phyloP scores from a whole-genome alignment of 306 rosid species.

The Geum urbanum region DNA sequence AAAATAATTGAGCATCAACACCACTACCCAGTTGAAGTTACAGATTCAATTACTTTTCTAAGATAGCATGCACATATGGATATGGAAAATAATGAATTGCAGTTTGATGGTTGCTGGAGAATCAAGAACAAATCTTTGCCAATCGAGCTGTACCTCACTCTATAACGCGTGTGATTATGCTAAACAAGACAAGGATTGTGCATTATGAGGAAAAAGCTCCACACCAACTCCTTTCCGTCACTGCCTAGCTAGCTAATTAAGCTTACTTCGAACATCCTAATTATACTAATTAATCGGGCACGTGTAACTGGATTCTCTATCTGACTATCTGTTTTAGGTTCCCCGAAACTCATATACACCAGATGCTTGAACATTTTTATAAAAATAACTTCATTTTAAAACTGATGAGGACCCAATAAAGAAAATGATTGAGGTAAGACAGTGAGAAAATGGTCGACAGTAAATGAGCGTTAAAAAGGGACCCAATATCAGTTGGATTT shows the following conservation, averaged over 20 bases:
- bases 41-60: not conserved
- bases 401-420: not conserved
- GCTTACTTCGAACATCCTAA: not conserved
- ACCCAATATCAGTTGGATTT: constrained; percentile 1
- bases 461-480: constrained; percentile 28
- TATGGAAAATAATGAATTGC: not conserved
- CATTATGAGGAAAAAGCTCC: constrained; percentile 7
- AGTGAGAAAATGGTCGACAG: constrained; percentile 53
- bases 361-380: not conserved
- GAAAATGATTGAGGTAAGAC: constrained; percentile 8
- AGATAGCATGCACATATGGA: not conserved
- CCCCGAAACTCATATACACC: constrained; percentile 10
- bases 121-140: constrained; percentile 21
- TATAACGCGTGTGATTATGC: constrained; percentile 21
- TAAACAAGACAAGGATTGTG: constrained; percentile 22
- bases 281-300: not conserved
- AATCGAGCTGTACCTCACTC: constrained; percentile 21
- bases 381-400: too few relatives aligned
- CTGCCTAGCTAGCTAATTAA: not conserved
- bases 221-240: constrained; percentile 18
- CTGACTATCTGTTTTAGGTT: not conserved
- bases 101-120: not conserved
- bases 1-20: constrained; percentile 16
- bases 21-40: not conserved
- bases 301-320: not conserved